Percentiles rank a stretch among this genome's conserved stretches.
Evolutionary conservation across 768 basidiomycete genomes (phyloP).

Genomic region (Suillus discolor): DNA sequence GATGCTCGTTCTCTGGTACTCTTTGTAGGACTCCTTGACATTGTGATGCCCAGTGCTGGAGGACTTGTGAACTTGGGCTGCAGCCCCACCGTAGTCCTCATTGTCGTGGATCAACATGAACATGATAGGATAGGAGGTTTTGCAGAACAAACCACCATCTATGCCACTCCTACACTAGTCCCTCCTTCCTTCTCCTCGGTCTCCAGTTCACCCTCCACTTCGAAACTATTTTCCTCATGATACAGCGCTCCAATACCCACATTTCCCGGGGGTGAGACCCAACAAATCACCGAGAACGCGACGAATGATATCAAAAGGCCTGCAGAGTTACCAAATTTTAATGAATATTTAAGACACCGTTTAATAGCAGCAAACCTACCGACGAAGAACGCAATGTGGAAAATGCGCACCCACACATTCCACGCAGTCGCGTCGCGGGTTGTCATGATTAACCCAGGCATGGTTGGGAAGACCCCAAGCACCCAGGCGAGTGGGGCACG

Average conservation of each 20-base stretch:
- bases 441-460: conserved; percentile 24
- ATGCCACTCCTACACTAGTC: neutral
- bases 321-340: neutral
- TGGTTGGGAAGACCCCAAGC: conserved; percentile 14
- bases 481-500: conserved; percentile 17
- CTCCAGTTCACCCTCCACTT: neutral
- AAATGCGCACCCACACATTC: conserved; percentile 19
- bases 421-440: conserved; percentile 15
- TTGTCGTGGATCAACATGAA: neutral
- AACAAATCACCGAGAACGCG: neutral
- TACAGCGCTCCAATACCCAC: neutral
- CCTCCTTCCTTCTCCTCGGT: neutral
- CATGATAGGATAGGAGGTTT: neutral
- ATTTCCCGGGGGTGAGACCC: neutral
- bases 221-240: neutral
- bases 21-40: neutral
- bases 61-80: neutral
- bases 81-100: neutral
- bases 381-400: conserved; percentile 22
- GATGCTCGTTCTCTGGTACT: neutral
- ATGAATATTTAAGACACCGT: neutral
- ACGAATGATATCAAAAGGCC: conserved; percentile 1
- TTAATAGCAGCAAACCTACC: conserved; percentile 5
- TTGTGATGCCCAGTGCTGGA: neutral
- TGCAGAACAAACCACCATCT: neutral